Evolutionary conservation across 371 early-diverging fungal genomes (phyloP).

Genomic region (Circinella minor): DNA sequence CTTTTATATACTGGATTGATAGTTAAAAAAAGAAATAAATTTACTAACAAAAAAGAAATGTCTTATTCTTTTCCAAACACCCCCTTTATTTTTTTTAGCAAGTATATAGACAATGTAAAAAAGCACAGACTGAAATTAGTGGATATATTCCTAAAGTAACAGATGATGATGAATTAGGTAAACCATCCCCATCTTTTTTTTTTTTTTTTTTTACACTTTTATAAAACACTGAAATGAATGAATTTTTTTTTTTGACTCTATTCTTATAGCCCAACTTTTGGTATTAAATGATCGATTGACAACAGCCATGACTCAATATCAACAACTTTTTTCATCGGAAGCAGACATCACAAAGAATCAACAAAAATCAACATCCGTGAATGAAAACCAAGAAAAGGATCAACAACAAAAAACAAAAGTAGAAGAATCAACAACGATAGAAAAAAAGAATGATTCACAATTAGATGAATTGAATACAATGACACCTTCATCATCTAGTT

Average conservation of each 20-base stretch:
- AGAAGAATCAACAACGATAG: background rate
- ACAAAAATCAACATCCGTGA: slow-evolving; percentile 13
- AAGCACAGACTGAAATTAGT: slow-evolving; percentile 37
- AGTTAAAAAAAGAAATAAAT: background rate
- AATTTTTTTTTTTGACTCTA: no score
- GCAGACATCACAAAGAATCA: background rate
- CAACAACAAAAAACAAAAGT: background rate
- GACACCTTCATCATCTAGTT: slow-evolving; percentile 2
- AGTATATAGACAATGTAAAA: slow-evolving; percentile 43
- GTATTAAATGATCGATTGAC: slow-evolving; percentile 45
- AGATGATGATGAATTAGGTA: slow-evolving; percentile 49
- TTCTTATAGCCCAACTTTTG: slow-evolving; percentile 30
- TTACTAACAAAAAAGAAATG: background rate
- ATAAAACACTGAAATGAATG: no score
- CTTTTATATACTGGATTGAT: no score
- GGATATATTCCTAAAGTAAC: slow-evolving; percentile 35
- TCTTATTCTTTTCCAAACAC: background rate
- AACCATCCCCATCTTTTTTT: background rate
- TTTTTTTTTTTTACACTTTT: background rate
- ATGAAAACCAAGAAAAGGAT: background rate
- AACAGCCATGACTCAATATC: slow-evolving; percentile 26
- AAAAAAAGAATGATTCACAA: slow-evolving; percentile 5
- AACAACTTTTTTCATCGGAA: slow-evolving; percentile 16
- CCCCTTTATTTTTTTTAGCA: slow-evolving; percentile 31
- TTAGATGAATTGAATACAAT: no score